These are phyloP conservation scores for Boletus coccyginus DNA, from an alignment of 768 basidiomycete genomes.

Conservation along the genomic window DNA sequence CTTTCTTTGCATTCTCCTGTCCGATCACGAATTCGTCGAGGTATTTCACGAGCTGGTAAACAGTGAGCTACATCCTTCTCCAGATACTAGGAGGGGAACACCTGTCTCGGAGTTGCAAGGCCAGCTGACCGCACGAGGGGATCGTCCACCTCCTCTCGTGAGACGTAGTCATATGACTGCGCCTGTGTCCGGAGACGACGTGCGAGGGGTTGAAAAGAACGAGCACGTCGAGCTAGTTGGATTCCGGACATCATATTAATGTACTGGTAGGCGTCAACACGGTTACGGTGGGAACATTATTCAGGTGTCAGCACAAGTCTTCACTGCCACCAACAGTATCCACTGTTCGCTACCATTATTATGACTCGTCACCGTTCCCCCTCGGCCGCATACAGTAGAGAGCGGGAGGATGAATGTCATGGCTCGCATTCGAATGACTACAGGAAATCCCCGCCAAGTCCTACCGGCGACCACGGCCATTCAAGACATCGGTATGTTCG, in stretches of 20 bases:
- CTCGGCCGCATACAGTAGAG: slow-evolving; percentile 36
- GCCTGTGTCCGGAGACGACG: slow-evolving; percentile 57
- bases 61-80: slow-evolving; percentile 7
- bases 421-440: slow-evolving; percentile 34
- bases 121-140: slow-evolving; percentile 42
- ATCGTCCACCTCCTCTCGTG: slow-evolving; percentile 32
- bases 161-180: slow-evolving; percentile 41
- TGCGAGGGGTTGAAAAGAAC: slow-evolving; percentile 26
- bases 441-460: slow-evolving; percentile 31
- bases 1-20: slow-evolving; percentile 90
- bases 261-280: too few relatives aligned
- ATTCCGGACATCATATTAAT: slow-evolving; percentile 16
- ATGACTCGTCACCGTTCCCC: slow-evolving; percentile 51
- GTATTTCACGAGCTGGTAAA: slow-evolving; percentile 70
- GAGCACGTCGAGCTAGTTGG: slow-evolving; percentile 24
- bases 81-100: slow-evolving; percentile 12
- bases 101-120: slow-evolving; percentile 60
- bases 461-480: slow-evolving; percentile 27
- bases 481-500: slow-evolving; percentile 32
- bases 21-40: slow-evolving; percentile 89
- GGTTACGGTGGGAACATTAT: neutral
- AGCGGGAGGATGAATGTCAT: slow-evolving; percentile 30
- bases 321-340: neutral
- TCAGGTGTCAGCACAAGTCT: neutral
- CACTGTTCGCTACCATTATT: neutral